phyloP scores from a whole-genome alignment of 2,329 filamentous ascomycete genomes.

The Penicillium glabrum region DNA sequence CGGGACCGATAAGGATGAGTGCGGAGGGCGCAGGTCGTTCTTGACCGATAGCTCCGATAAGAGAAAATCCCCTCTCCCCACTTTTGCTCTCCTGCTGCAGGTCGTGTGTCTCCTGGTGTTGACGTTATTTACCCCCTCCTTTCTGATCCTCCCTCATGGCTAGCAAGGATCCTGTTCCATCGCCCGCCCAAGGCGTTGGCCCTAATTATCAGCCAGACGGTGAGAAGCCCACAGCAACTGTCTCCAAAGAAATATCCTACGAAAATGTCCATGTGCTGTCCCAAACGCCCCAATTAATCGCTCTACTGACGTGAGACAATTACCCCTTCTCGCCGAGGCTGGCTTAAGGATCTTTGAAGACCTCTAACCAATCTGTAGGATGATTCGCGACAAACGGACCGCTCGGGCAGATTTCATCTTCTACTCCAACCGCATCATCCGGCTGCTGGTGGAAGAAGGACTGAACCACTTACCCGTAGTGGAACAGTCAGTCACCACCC shows the following conservation, averaged over 20 bases:
- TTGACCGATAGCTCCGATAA: neutral
- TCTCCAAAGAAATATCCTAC: slow-evolving; percentile 77
- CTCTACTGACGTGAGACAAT: slow-evolving; percentile 83
- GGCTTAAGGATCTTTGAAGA: slow-evolving; percentile 3
- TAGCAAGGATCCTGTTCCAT: slow-evolving; percentile 34
- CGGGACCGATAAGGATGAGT: neutral
- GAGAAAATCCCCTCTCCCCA: neutral
- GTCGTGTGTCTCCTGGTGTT: neutral
- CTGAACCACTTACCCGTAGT: slow-evolving; percentile 94
- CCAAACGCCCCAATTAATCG: slow-evolving; percentile 95
- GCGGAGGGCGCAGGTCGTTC: neutral
- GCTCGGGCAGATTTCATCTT: slow-evolving; percentile 97
- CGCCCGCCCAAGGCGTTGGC: slow-evolving; percentile 68
- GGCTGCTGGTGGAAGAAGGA: slow-evolving; percentile 92
- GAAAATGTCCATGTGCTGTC: slow-evolving; percentile 87
- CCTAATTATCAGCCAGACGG: slow-evolving; percentile 73
- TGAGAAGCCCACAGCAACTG: slow-evolving; percentile 82
- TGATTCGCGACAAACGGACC: slow-evolving; percentile 91
- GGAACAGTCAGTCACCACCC: slow-evolving; percentile 84
- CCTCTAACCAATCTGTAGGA: slow-evolving; percentile 55
- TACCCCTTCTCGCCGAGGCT: neutral
- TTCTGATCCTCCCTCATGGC: slow-evolving; percentile 16
- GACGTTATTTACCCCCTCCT: neutral
- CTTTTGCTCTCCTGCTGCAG: neutral
- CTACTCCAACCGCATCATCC: slow-evolving; percentile 97